Evolutionary conservation across 352 stramenopile species (phyloP).

Genomic region (Detonula confervacea): DNA sequence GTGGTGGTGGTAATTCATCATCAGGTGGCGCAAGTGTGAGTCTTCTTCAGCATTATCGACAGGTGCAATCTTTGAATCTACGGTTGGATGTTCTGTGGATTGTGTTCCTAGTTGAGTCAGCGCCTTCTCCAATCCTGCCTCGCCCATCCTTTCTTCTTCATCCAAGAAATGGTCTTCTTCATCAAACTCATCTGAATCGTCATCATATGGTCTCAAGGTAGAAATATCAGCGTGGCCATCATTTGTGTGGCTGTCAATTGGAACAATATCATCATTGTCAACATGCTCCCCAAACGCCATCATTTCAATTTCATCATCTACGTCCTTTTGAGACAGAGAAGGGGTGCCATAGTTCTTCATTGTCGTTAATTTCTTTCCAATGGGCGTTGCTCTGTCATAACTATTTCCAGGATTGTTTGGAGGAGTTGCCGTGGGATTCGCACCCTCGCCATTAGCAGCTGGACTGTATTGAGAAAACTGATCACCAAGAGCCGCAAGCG

Average conservation of each 20-base stretch:
- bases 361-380: slow-evolving; percentile 20
- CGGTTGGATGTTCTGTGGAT: slow-evolving; percentile 27
- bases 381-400: slow-evolving; percentile 9
- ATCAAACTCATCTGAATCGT: slow-evolving; percentile 39
- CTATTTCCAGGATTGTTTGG: neutral
- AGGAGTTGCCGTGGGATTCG: neutral
- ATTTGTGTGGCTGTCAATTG: too few species aligned
- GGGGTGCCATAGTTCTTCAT: slow-evolving; percentile 18
- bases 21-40: neutral
- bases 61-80: neutral
- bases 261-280: slow-evolving; percentile 56
- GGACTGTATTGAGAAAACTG: slow-evolving; percentile 56
- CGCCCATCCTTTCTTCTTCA: slow-evolving; percentile 62
- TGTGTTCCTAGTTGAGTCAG: slow-evolving; percentile 73
- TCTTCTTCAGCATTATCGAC: slow-evolving; percentile 7
- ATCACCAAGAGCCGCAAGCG: slow-evolving; percentile 61
- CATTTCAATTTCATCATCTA: slow-evolving; percentile 53
- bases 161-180: slow-evolving; percentile 65
- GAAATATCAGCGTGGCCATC: too few species aligned
- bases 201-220: slow-evolving; percentile 61
- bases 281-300: slow-evolving; percentile 60
- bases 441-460: slow-evolving; percentile 7
- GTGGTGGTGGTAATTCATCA: slow-evolving; percentile 13
- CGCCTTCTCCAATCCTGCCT: slow-evolving; percentile 53
- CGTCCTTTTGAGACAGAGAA: slow-evolving; percentile 49